Percentiles rank a stretch among this genome's conserved stretches.
These are phyloP conservation scores for Monosporozyma yasuniensis DNA, from an alignment of 805 yeast species.

Conservation along the genomic window DNA sequence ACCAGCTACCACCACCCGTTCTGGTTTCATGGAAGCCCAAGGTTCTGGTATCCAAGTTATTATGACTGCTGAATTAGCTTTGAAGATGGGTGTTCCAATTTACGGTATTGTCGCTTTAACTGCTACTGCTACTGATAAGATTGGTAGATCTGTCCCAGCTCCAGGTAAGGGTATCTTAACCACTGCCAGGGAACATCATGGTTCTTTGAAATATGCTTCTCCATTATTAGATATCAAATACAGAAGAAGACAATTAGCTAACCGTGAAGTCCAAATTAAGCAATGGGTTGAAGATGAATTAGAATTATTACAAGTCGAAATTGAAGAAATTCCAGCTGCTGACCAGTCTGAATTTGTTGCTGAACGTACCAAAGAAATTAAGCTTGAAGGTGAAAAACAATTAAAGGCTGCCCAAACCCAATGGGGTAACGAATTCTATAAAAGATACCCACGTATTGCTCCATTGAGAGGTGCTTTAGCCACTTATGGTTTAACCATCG, in stretches of 20 bases:
- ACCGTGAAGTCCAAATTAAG: slow-evolving; percentile 68
- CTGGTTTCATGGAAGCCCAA: slow-evolving; percentile 99
- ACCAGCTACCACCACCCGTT: slow-evolving; percentile 92
- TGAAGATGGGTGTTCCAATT: slow-evolving; percentile 98
- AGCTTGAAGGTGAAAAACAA: slow-evolving; percentile 78
- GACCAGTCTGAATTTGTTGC: slow-evolving; percentile 52
- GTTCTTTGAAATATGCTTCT: slow-evolving; percentile 66
- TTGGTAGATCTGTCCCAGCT: slow-evolving; percentile 98
- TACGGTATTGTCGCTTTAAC: slow-evolving; percentile 91
- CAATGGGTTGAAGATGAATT: slow-evolving; percentile 81
- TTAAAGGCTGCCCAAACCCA: slow-evolving; percentile 79
- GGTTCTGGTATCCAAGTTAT: slow-evolving; percentile 97
- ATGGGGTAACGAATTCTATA: slow-evolving; percentile 94
- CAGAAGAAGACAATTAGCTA: slow-evolving; percentile 83
- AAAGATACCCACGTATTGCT: slow-evolving; percentile 85
- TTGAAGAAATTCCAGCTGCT: slow-evolving; percentile 40
- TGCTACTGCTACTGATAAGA: slow-evolving; percentile 96
- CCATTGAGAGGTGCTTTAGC: slow-evolving; percentile 97
- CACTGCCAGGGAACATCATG: slow-evolving; percentile 90
- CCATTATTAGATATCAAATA: slow-evolving; percentile 82
- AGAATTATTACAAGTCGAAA: slow-evolving; percentile 61
- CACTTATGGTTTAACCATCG: slow-evolving; percentile 83
- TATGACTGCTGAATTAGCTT: slow-evolving; percentile 89
- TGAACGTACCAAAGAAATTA: slow-evolving; percentile 82
- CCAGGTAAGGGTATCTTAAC: slow-evolving; percentile 99